Evolutionary conservation across 2,329 filamentous ascomycete genomes (phyloP).

Genomic region (Helotiales sp.): DNA sequence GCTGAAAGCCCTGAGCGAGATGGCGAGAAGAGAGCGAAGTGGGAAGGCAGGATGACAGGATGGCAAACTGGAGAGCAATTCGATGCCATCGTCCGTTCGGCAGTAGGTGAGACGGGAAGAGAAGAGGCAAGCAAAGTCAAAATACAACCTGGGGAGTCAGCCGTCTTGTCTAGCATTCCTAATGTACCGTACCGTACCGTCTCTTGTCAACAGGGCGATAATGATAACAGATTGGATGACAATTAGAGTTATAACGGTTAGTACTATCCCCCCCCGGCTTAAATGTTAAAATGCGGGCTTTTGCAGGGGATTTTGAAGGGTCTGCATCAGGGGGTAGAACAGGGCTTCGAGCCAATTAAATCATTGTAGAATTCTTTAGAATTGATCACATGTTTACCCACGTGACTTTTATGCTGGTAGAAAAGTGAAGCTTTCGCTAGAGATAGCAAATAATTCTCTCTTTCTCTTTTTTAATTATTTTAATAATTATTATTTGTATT

Average conservation of each 20-base stretch:
- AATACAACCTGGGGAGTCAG: not conserved
- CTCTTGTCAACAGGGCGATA: not conserved
- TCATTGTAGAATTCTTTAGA: too few species aligned
- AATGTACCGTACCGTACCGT: not conserved
- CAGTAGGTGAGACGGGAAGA: not conserved
- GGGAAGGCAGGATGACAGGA: not conserved
- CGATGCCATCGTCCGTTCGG: not conserved
- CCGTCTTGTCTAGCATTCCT: not conserved
- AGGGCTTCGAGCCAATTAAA: too few species aligned
- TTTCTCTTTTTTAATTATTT: too few species aligned
- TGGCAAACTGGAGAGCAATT: not conserved
- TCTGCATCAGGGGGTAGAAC: too few species aligned
- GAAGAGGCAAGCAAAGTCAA: not conserved
- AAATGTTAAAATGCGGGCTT: too few species aligned
- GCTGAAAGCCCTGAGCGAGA: not conserved
- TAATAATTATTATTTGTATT: too few species aligned
- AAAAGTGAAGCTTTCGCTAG: too few species aligned
- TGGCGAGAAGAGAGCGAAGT: not conserved
- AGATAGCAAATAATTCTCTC: too few species aligned
- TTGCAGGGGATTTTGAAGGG: too few species aligned
- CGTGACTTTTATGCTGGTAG: too few species aligned
- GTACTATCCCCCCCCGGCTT: too few species aligned
- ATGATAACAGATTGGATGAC: not conserved
- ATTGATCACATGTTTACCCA: too few species aligned
- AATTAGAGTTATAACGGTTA: not conserved